These are phyloP conservation scores for Trichophyton benhamiae DNA, from an alignment of 2,329 filamentous ascomycete species.

Conservation along the genomic window DNA sequence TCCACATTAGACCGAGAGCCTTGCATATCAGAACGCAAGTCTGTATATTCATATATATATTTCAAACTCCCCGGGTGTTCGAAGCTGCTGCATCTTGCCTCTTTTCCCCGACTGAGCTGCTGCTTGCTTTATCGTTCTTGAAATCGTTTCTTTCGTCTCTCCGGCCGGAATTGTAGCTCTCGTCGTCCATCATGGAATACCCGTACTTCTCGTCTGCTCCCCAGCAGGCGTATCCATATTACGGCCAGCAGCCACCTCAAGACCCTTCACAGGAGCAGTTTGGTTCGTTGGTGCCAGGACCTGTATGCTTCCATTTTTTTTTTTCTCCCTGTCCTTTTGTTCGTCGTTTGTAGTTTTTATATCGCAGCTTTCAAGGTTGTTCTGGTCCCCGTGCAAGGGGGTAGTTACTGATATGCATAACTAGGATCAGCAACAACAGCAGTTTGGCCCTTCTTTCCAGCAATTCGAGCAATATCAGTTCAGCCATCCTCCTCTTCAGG, in stretches of 20 bases:
- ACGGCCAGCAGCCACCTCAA: neutral
- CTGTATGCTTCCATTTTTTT: neutral
- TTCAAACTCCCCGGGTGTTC: neutral
- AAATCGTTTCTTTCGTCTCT: neutral
- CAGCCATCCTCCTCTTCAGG: neutral
- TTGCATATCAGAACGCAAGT: neutral
- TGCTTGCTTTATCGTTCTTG: neutral
- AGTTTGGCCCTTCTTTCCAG: neutral
- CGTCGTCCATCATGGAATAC: neutral
- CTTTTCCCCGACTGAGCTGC: neutral
- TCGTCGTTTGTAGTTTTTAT: neutral
- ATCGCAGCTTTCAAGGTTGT: neutral
- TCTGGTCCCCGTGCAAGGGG: neutral
- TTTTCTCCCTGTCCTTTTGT: neutral
- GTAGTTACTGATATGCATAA: neutral
- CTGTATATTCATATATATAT: neutral
- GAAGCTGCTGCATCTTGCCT: neutral
- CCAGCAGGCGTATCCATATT: conserved; percentile 1
- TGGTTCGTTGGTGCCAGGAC: neutral
- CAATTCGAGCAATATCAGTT: conserved; percentile 2
- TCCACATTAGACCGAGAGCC: neutral
- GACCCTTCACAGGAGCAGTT: neutral
- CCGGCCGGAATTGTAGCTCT: neutral
- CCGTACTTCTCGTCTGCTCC: conserved; percentile 1
- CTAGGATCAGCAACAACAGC: neutral